Percentiles rank a stretch among this genome's conserved stretches.
Conservation (phyloP, 164 flowering plant genomes). For the Warburgia ugandensis region DNA sequence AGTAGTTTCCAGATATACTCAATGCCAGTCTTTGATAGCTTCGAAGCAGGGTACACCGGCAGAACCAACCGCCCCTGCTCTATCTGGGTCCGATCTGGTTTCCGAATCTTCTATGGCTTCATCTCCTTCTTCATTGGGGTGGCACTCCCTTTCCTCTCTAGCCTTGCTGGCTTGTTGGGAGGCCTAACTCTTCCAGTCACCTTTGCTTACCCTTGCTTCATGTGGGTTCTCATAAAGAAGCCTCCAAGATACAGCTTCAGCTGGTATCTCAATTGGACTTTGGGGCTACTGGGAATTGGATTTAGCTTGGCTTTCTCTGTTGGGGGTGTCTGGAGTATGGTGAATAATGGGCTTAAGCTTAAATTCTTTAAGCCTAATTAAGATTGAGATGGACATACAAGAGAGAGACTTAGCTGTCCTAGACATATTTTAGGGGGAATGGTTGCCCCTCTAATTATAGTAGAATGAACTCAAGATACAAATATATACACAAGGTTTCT, state of each 20-base stretch:
- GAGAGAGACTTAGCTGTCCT: too few species aligned
- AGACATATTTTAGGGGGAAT: too few species aligned
- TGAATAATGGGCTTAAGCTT: slow-evolving; percentile 72
- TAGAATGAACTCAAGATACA: too few species aligned
- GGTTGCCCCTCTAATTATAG: too few species aligned
- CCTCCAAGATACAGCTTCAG: slow-evolving; percentile 74
- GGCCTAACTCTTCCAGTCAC: slow-evolving; percentile 98
- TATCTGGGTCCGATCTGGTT: slow-evolving; percentile 89
- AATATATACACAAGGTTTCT: too few species aligned
- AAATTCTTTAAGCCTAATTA: slow-evolving; percentile 69
- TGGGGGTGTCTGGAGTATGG: slow-evolving; percentile 96
- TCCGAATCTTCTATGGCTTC: slow-evolving; percentile 84
- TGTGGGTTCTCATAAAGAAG: slow-evolving; percentile 92
- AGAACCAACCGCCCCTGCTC: slow-evolving; percentile 98
- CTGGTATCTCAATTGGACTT: slow-evolving; percentile 91
- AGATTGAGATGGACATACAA: slow-evolving; percentile 7
- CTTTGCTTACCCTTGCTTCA: slow-evolving; percentile 98
- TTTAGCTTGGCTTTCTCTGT: slow-evolving; percentile 88
- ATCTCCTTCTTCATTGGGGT: slow-evolving; percentile 82
- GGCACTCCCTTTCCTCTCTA: slow-evolving; percentile 94
- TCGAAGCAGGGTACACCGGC: slow-evolving; percentile 93
- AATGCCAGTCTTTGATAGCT: slow-evolving; percentile 97
- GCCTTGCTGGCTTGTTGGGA: slow-evolving; percentile 88
- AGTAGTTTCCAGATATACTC: slow-evolving; percentile 99
- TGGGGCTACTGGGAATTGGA: slow-evolving; percentile 85